Percentiles rank a stretch among this genome's conserved stretches.
Evolutionary conservation across 306 rosid species (phyloP).

Genomic region (Hippophae tibetana): DNA sequence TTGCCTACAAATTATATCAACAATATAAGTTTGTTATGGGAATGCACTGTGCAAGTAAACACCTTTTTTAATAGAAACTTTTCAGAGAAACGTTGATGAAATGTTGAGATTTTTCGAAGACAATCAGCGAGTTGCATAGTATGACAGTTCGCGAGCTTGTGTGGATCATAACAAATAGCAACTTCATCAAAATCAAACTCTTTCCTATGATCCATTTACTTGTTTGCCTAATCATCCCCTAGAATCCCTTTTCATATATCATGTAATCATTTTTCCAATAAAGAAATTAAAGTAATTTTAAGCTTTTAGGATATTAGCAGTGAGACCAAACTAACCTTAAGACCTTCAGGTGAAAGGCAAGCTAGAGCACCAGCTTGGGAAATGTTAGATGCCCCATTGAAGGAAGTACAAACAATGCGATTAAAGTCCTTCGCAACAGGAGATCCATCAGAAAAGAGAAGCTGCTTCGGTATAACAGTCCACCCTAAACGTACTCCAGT

Average conservation of each 20-base stretch:
- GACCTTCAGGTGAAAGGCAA: slow-evolving; percentile 89
- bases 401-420: slow-evolving; percentile 84
- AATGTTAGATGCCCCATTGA: slow-evolving; percentile 92
- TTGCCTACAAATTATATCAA: slow-evolving; percentile 34
- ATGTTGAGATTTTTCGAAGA: not conserved
- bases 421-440: slow-evolving; percentile 86
- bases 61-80: not conserved
- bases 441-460: slow-evolving; percentile 78
- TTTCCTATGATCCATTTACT: too few relatives aligned
- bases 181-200: too few relatives aligned
- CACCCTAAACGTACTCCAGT: slow-evolving; percentile 96
- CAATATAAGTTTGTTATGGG: not conserved
- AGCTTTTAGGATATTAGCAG: not conserved
- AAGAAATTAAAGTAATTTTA: too few relatives aligned
- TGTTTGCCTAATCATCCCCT: too few relatives aligned
- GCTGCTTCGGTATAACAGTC: slow-evolving; percentile 87
- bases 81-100: not conserved
- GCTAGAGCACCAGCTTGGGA: slow-evolving; percentile 91
- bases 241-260: too few relatives aligned
- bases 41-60: too few relatives aligned
- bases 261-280: too few relatives aligned
- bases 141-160: too few relatives aligned
- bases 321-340: slow-evolving; percentile 42
- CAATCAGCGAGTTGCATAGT: too few relatives aligned
- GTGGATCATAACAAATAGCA: too few relatives aligned